phyloP scores from a whole-genome alignment of 495 filamentous ascomycete species.

The Penicillium soppii region DNA sequence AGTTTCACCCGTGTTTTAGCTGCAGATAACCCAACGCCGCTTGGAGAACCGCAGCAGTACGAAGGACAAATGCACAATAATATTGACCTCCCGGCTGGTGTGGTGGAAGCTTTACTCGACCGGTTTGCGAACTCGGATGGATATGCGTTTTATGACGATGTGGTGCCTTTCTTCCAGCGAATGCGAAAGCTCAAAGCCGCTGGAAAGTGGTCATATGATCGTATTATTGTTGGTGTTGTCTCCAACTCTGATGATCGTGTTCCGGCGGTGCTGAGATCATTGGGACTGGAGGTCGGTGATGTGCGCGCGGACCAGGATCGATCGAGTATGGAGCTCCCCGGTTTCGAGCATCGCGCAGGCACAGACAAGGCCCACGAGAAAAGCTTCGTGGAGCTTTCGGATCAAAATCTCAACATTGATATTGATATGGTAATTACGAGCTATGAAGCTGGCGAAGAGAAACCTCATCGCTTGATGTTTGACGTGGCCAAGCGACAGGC shows the following conservation, averaged over 20 bases:
- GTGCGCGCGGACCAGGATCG: conserved; percentile 32
- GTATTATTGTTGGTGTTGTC: conserved; percentile 61
- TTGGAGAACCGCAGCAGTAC: neutral
- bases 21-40: neutral
- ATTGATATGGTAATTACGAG: conserved; percentile 68
- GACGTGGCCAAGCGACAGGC: conserved; percentile 54
- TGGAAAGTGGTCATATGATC: conserved; percentile 15
- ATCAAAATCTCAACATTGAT: conserved; percentile 33
- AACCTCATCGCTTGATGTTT: conserved; percentile 65
- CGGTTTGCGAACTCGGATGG: conserved; percentile 62
- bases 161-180: conserved; percentile 49
- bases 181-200: conserved; percentile 28
- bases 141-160: conserved; percentile 59
- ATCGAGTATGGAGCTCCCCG: conserved; percentile 36
- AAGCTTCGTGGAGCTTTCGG: neutral
- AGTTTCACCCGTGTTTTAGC: conserved; percentile 27
- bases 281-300: conserved; percentile 58
- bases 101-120: conserved; percentile 55
- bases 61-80: neutral
- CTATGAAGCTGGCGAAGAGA: conserved; percentile 70
- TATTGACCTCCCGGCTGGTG: conserved; percentile 32
- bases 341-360: conserved; percentile 34
- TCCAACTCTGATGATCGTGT: conserved; percentile 80
- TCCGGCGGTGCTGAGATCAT: conserved; percentile 54
- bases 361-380: conserved; percentile 4